Evolutionary conservation across 306 rosid genomes (phyloP).

Genomic region (Pyrus communis): DNA sequence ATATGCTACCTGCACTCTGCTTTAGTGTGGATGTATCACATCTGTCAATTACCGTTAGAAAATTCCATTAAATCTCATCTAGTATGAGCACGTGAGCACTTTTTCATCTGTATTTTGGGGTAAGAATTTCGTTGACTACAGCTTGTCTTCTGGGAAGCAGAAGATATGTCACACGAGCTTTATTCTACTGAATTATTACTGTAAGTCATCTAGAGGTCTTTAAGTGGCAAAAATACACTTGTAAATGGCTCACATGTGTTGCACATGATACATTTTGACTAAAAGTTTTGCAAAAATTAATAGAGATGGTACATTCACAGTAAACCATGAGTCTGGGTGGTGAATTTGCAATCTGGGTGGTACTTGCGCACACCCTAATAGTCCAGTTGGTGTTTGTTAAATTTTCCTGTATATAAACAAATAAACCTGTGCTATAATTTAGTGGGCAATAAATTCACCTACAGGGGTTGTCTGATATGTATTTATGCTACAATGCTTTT

Average conservation of each 20-base stretch:
- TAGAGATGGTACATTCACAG: not conserved
- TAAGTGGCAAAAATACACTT: not conserved
- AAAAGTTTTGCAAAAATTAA: too few relatives aligned
- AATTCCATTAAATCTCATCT: not conserved
- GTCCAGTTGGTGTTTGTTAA: not conserved
- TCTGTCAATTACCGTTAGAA: not conserved
- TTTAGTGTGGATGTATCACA: not conserved
- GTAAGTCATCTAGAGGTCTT: not conserved
- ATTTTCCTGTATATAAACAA: not conserved
- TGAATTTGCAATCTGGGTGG: not conserved
- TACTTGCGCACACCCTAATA: not conserved
- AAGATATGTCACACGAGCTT: not conserved
- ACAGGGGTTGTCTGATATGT: not conserved
- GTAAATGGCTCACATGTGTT: too few relatives aligned
- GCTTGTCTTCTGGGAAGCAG: not conserved
- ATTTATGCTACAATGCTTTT: constrained; percentile 4
- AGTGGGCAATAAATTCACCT: not conserved
- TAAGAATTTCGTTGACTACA: not conserved
- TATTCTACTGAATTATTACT: not conserved
- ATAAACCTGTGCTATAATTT: not conserved
- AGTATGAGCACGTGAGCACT: not conserved
- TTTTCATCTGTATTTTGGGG: not conserved
- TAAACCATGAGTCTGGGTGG: not conserved
- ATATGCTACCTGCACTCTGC: not conserved
- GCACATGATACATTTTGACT: too few relatives aligned